Evolutionary conservation across 83 land plant species (phyloP), one percentile per base, ranked within the genome.

Genomic region (Thuja plicata): DNA sequence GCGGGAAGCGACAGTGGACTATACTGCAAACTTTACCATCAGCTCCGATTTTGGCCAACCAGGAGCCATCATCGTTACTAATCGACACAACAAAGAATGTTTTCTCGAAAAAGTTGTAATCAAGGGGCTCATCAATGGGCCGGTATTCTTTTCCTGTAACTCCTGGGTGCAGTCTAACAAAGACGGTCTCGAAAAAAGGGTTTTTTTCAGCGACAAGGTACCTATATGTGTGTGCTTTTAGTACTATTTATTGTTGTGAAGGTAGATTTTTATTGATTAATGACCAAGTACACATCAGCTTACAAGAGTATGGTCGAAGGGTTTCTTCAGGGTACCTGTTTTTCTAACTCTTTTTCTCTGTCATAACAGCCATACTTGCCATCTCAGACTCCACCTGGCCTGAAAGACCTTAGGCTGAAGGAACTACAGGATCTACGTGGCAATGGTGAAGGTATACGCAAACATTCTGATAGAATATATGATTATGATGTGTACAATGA

Each of bases 401-500:
- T 97, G 66, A 90, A 85, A 78, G 89, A 88, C 24, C 87, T 93
- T 54, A 90, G 99, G 35, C 92, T 93, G 83, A 87, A 89, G 60
- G 99, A 97, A 92, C 91, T 97, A 19, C 84, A 73, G 30, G 88
- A 90, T 5, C 52, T 96, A 19, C 92, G 95, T 35, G 99, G 99
- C 16, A 91, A 93, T 88, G 98, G 97, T 34, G 85, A 84, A 85
- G 99, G 96, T 19, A 92, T 54, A 8, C 88, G 97, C 81, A 93
- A 95, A 85, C 38, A 84, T 32, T 92, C 92, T 0, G 98, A 96
- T 57, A 90, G 98, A 78, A 92, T 94, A 5, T 97, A 96, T 79
- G 99, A 97, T 90, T 97, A 90, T 85, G 98, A 92, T 70, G 86
- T 90, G 55, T 97, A 97, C 92, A 97, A 97, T 87, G 99, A 97